Evolutionary conservation across 345 rosid genomes (phyloP), one percentile per base, ranked within the genome.

Genomic region (Aquilaria malaccensis): DNA sequence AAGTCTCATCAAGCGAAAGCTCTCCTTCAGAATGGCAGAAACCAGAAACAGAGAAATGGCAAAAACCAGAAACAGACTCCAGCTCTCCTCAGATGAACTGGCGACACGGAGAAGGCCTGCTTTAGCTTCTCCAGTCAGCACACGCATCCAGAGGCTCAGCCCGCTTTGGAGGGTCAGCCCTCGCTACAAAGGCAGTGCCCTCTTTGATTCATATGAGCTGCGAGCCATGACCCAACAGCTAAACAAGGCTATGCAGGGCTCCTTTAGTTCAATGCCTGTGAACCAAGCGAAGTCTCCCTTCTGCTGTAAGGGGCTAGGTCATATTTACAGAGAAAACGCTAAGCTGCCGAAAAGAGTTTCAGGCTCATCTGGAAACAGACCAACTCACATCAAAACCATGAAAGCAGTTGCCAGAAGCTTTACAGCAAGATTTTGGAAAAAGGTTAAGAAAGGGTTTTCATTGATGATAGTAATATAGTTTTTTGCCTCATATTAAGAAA

Each of bases 201-300:
- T 84, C 52, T 80, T 69, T 12, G 80, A 81, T 75, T 77, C 80
- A 0, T 77, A 45, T 1, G 90, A 82, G 68, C 76, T 82, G 63
- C 62, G 52, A 33, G 80, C 82, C 0, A 59, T 85, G 52, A 72
- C 74, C 6, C 56, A 13, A 33, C 84, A 80, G 50, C 75, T 85
- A 62, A 79, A 77, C 78, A 75, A 59, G 68, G 87, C 72, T 22
- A 75, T 82, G 58, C 74, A 55, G 6, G 65, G 50, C 48, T 50
- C 79, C 0, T 54, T 37, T 0, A 11, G 57, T 13, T 68, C 78
- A 3, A 75, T 80, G 0, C 76, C 65, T 1, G 52, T 70, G 33
- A 49, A 60, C 50, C 30, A 45, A 65, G 33, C 74, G 11, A 62
- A 61, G 11, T 78, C 77, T 11, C 77, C 75, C 32, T 67, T 72